Base-by-base conservation (phyloP, 1,139 yeast genomes). In the Hyphopichia burtonii region DNA sequence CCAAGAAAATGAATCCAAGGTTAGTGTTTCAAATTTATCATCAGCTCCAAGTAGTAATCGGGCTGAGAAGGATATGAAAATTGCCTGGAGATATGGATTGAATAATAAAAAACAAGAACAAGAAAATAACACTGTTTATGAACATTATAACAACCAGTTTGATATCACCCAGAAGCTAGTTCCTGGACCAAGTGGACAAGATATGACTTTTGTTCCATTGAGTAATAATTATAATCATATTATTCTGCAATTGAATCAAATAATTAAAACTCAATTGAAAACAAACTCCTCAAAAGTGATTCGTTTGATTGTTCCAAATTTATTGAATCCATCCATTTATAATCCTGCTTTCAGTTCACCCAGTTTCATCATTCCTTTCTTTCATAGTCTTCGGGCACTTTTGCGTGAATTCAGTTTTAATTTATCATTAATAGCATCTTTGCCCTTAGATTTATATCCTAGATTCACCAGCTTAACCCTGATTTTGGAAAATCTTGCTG, bases 1-100 rank as follows among this genome's bases (percentile, higher is more conserved):
- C 4, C 59, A 66, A 20, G 78, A 76, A 44, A 80, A 84, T 46
- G 84, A 84, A 53, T 69, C 80, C 7, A 80, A 81, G 54, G 62
- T 86, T 4, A 81, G 88, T 42, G 91, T 86, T 3, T 80, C 84
- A 28, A 86, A 86, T 54, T 57, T 85, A 51, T 65, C 80, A 4
- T 71, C 47, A 36, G 47, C 51, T 16, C 51, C 59, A 19, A 46
- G 55, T 17, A 41, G 45, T 17, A 52, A 56, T 37, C 63, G 70
- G 20, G 42, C 42, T 28, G 58, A 62, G 23, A 55, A 60, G 31
- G 87, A 84, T 50, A 63, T 88, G 70, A 85, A 83, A 57, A 88
- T 88, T 53, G 96, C 96, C 1, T 88, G 96, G 96, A 77, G 95
- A 54, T 88, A 88, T 53, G 89, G 89, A 0, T 59, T 83, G 41